phyloP scores from a whole-genome alignment of 177 flowering plant genomes.

The Vitis hybrid region DNA sequence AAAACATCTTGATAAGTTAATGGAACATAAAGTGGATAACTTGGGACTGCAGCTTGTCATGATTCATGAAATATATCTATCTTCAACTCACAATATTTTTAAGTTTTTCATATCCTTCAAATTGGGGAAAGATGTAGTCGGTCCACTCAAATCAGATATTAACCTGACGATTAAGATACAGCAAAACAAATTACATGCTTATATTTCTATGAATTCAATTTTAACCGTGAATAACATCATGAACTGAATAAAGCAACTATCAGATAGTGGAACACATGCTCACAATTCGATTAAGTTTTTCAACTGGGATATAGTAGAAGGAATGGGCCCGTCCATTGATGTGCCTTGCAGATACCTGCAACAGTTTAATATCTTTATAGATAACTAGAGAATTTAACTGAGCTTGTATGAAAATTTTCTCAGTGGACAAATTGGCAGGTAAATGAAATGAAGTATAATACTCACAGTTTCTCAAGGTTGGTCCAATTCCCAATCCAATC shows the following conservation, averaged over 20 bases:
- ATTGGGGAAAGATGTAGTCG: slow-evolving; percentile 53
- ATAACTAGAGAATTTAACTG: too few relatives aligned
- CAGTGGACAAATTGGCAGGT: too few relatives aligned
- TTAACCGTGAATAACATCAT: neutral
- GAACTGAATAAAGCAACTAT: neutral
- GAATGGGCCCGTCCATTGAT: too few relatives aligned
- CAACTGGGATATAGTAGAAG: slow-evolving; percentile 50
- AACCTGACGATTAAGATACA: slow-evolving; percentile 51
- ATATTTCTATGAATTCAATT: neutral
- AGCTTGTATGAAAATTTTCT: too few relatives aligned
- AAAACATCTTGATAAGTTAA: neutral
- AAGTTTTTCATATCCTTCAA: slow-evolving; percentile 38
- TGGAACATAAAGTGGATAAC: neutral
- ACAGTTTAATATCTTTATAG: too few relatives aligned
- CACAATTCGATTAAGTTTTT: slow-evolving; percentile 57
- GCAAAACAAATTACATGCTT: neutral
- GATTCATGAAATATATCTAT: neutral
- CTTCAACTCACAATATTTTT: slow-evolving; percentile 56
- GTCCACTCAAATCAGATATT: slow-evolving; percentile 68
- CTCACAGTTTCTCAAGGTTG: slow-evolving; percentile 55
- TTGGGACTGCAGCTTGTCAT: neutral
- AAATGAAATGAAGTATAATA: too few relatives aligned
- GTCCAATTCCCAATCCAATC: slow-evolving; percentile 81
- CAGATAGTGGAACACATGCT: slow-evolving; percentile 21
- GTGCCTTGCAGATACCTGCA: too few relatives aligned